Evolutionary conservation across 78 protist species (phyloP), one percentile per base, ranked within the genome.

Genomic region (Mastigamoeba balamuthi): DNA sequence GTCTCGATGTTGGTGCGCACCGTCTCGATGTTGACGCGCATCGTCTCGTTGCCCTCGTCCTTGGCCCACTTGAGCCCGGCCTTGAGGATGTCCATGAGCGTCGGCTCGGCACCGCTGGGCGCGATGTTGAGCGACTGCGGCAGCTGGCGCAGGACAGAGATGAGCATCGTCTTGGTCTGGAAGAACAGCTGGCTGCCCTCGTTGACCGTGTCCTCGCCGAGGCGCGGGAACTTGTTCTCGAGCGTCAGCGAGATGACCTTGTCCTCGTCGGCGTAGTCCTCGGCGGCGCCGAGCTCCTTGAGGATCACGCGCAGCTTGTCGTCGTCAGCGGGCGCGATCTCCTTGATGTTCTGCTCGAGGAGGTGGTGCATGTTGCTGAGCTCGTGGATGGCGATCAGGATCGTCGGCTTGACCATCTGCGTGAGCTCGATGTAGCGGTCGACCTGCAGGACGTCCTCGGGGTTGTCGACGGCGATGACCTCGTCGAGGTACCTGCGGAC

Each of bases 361-460:
- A 74, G 25, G 36, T 66, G 74, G n/a, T 85, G 90, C 3, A 83
- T 80, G 63, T 74, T 66, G 4, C 74, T 38, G 70, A 85, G 74
- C 41, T 85, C 90, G 42, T 78, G 76, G 33, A 80, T 53, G 1
- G 81, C 72, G 37, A 85, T 71, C 74, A 85, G 68, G 69, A 85
- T 85, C 70, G 75, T 75, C 73, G 90, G 90, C 66, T 85, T 80
- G 64, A 82, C 76, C 72, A 74, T 78, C 71, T 85, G 86, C 10
- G 85, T 85, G 66, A 85, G 64, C 33, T 85, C 90, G 83, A 80
- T 85, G 77, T 85, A 85, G 48, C 74, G 71, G 48, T 80, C 85
- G 37, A 85, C 90, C 48, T 85, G 90, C 74, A 85, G 85, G 44
- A 72, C 72, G 64, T 85, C 90, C 28, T 85, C 90, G 39, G 90